Percentiles rank a stretch among this genome's conserved stretches.
These are phyloP conservation scores for Lodderomyces metapsilosis DNA, from an alignment of 1,139 yeast genomes.

Conservation along the genomic window DNA sequence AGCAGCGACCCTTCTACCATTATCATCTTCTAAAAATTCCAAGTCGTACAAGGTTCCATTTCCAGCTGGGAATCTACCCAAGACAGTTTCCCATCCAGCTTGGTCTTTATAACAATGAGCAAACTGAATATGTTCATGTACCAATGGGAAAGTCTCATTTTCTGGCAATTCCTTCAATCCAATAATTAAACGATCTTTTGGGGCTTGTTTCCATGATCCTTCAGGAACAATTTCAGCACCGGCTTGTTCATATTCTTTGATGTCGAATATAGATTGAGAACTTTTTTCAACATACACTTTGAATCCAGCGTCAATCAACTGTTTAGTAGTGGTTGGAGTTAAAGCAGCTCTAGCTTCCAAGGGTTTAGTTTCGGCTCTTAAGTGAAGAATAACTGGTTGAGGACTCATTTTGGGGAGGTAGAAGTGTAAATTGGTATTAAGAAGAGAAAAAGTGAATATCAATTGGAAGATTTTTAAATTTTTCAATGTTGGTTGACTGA, in stretches of 20 bases:
- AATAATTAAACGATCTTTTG: conserved; percentile 80
- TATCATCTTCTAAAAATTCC: conserved; percentile 90
- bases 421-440: background rate
- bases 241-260: conserved; percentile 69
- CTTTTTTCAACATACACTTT: conserved; percentile 84
- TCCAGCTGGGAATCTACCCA: conserved; percentile 86
- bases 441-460: background rate
- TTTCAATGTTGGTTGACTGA: background rate
- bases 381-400: conserved; percentile 56
- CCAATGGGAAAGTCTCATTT: conserved; percentile 81
- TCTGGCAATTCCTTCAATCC: conserved; percentile 97
- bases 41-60: conserved; percentile 87
- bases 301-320: conserved; percentile 84
- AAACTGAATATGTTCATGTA: conserved; percentile 95
- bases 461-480: background rate
- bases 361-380: conserved; percentile 97
- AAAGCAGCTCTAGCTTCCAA: conserved; percentile 96
- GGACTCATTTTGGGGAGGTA: conserved; percentile 6
- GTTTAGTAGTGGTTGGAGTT: conserved; percentile 87
- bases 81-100: conserved; percentile 93
- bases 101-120: conserved; percentile 98
- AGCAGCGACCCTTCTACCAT: conserved; percentile 98
- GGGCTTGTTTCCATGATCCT: conserved; percentile 92
- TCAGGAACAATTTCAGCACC: conserved; percentile 91
- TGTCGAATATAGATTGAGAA: conserved; percentile 74